phyloP scores from a whole-genome alignment of 768 basidiomycete genomes.

The Suillus lakei region DNA sequence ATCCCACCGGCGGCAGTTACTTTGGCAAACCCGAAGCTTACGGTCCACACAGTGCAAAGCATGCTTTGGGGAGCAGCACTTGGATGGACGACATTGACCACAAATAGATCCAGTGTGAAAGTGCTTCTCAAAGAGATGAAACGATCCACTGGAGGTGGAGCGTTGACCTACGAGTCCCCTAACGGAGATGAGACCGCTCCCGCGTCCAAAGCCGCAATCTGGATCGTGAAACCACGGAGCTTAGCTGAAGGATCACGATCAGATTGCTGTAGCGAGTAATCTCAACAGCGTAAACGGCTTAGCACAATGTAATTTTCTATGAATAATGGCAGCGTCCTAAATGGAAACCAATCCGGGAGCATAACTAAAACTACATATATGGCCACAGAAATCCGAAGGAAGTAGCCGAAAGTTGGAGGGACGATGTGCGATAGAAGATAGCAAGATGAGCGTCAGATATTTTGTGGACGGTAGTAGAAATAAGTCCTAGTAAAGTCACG shows the following conservation, averaged over 20 bases:
- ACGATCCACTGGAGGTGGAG: slow-evolving; percentile 18
- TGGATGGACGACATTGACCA: slow-evolving; percentile 88
- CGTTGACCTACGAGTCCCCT: not conserved
- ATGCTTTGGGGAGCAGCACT: slow-evolving; percentile 68
- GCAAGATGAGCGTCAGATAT: not conserved
- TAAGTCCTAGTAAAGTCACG: not conserved
- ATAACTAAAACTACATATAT: not conserved
- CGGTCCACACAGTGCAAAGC: slow-evolving; percentile 78
- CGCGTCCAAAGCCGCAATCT: slow-evolving; percentile 51
- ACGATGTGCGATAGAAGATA: not conserved
- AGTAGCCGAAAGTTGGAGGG: not conserved
- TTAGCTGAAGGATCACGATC: slow-evolving; percentile 63
- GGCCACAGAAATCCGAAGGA: too few relatives aligned
- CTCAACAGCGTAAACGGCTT: too few relatives aligned
- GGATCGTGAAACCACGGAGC: slow-evolving; percentile 83
- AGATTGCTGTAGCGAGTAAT: not conserved
- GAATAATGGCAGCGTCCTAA: not conserved
- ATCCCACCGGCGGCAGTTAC: slow-evolving; percentile 59
- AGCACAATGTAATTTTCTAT: not conserved
- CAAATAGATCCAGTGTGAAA: slow-evolving; percentile 79
- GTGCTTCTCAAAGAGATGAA: slow-evolving; percentile 74
- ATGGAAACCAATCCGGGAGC: not conserved
- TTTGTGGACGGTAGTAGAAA: not conserved
- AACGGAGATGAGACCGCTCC: slow-evolving; percentile 1
- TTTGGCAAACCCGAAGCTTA: slow-evolving; percentile 61